Evolutionary conservation across 176 grass and related monocot genomes (phyloP), one percentile per base, ranked within the genome.

Genomic region (Pharus latifolius): DNA sequence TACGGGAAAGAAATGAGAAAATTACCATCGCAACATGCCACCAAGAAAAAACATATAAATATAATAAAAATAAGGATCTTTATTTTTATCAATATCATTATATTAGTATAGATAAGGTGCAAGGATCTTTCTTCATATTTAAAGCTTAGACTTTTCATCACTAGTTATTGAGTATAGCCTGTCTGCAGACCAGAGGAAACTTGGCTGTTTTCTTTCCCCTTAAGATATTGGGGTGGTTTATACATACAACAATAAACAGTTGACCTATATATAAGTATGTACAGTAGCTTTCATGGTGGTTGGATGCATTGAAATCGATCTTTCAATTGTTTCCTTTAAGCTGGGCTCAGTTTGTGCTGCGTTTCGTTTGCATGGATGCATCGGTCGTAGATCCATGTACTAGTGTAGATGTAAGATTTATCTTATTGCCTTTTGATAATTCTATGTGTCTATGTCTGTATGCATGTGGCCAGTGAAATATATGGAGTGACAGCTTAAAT

Each of bases 321-420:
- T 73, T 73, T 73, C 37, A 67, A 13, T 67, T 84, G 82, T 73
- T 78, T 46, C 61, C 68, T 67, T 60, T 67, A 30, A 43, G 60
- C 75, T 47, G 68, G 75, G 60, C 67, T 77, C 74, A 15, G 18
- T 50, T 78, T n/a, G n/a, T n/a, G n/a, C 60, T 78, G 67, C 54
- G 50, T 26, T 50, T 41, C 5, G 7, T 1, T 57, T 49, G 25
- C 60, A 51, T 75, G 47, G 34, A 22, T 19, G 33, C 59, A 10
- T 29, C 25, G 34, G 2, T 71, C 8, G 17, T 59, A 67, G 60
- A 50, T 49, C 60, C 41, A 38, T 60, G 35, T 20, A 16, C 37
- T 10, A 28, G 37, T 31, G 30, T 11, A 60, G 38, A 23, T 38
- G n/a, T n/a, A n/a, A n/a, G n/a, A n/a, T n/a, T n/a, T n/a, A n/a